These are phyloP conservation scores for Leccinum subtestaceum DNA, from an alignment of 768 basidiomycete genomes.

Conservation along the genomic window DNA sequence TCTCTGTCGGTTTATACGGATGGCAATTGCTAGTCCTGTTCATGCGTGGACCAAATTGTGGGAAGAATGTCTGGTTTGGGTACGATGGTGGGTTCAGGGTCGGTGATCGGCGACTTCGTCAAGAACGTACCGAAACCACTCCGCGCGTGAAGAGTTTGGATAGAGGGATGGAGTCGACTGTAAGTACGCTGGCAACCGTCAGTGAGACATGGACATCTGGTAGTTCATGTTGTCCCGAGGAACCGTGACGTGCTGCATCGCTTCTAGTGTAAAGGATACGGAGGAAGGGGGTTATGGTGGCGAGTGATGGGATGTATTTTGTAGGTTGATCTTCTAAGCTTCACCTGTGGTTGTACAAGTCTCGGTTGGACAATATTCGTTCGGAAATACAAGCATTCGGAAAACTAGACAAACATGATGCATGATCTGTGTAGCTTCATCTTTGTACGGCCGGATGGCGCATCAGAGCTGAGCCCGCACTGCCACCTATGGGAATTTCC, in stretches of 20 bases:
- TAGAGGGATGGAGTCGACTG: not conserved
- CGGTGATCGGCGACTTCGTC: not conserved
- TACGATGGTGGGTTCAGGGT: slow-evolving; percentile 52
- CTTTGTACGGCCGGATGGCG: no score
- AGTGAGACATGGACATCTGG: slow-evolving; percentile 6
- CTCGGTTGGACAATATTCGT: not conserved
- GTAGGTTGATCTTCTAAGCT: not conserved
- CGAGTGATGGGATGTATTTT: not conserved
- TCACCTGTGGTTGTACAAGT: not conserved
- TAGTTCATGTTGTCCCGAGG: slow-evolving; percentile 7
- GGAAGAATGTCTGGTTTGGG: slow-evolving; percentile 52
- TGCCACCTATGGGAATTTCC: no score
- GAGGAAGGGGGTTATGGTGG: not conserved
- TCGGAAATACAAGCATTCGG: not conserved
- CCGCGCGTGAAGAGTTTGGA: not conserved
- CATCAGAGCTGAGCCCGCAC: no score
- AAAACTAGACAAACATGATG: not conserved
- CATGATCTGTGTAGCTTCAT: no score
- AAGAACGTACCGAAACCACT: not conserved
- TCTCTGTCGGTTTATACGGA: slow-evolving; percentile 35
- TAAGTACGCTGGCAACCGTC: not conserved
- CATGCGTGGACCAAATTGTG: slow-evolving; percentile 37
- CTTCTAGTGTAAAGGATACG: not conserved
- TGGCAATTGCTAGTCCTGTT: slow-evolving; percentile 36
- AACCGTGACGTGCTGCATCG: not conserved